Evolutionary conservation across 208 protist species (phyloP), one percentile per base, ranked within the genome.

Genomic region (Hexamita inflata): DNA sequence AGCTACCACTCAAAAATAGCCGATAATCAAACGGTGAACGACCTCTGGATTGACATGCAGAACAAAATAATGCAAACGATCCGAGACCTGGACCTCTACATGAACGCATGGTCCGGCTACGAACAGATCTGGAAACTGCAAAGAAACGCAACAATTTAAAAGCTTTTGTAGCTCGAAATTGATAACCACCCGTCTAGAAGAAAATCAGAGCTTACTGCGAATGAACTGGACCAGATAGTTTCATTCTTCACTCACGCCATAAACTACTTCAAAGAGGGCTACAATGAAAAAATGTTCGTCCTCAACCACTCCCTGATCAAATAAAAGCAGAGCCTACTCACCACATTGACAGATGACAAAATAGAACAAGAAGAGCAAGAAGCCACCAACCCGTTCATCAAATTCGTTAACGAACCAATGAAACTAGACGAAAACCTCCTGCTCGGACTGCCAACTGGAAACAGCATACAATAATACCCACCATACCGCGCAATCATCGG

Each of bases 401-500:
- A n/a, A n/a, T n/a, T n/a, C n/a, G n/a, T n/a, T n/a, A n/a, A n/a
- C n/a, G n/a, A n/a, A n/a, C n/a, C n/a, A n/a, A n/a, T n/a, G n/a
- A n/a, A n/a, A n/a, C n/a, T n/a, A n/a, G n/a, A 66, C 60, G 60
- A 66, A 15, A 66, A 38, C 60, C 30, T 66, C 13, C 13, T 66
- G 13, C 24, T 38, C 60, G 60, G 24, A 15, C 15, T 66, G 15
- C 60, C 60, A 30, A 38, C 34, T 38, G 34, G 34, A 24, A 66
- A 66, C 34, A 66, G 60, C 60, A 70, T 70, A 4, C 9, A 9
- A 2, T 30, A 4, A 11, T 34, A 57, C n/a, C 64, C 64, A 19
- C 64, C 64, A 9, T 49, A 42, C n/a, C n/a, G 38, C 30, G 40
- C 38, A 30, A n/a, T 70, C 38, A 15, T 70, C 38, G 38, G 9